Base-by-base conservation (phyloP, 371 early-diverging fungal genomes). In the Entomophthora muscae region DNA sequence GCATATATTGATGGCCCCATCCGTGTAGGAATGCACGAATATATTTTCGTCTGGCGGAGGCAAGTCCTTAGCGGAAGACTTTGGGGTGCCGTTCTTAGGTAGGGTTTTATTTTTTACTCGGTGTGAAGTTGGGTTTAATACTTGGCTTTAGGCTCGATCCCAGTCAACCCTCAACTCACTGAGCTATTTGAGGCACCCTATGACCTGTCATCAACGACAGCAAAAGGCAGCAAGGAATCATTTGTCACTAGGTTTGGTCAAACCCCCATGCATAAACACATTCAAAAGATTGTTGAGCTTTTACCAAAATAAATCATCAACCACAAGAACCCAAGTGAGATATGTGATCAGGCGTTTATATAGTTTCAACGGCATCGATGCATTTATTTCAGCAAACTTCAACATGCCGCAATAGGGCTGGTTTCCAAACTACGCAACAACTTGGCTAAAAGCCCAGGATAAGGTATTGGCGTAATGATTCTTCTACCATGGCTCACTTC, bases 41-140 rank as follows among this genome's bases (percentile, higher is more conserved):
- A 71, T 95, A 60, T 95, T 95, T 73, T 91, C 94, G 22, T 81
- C 88, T 1, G 95, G 95, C 55, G 95, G 95, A 56, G 96, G 94
- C 29, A 88, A 91, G 67, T 76, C 83, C 1, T 79, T 94, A 80
- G 90, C 94, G 0, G 75, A 80, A 32, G 87, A 93, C 61, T 86
- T 83, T 67, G 76, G 52, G 21, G 60, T 68, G 27, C 63, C 64
- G 28, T 68, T 68, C 57, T 60, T 68, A 63, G 66, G 68, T 68
- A 52, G 55, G 28, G 33, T 21, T 33, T n/a, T 60, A 27, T 30
- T 21, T 12, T 54, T 21, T 32, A 32, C 29, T 30, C 23, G 17
- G 12, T 56, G 12, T 3, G 21, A n/a, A 2, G 10, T 12, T 26
- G 30, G 2, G 10, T 12, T 24, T 23, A 27, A 2, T 27, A 27